These are phyloP conservation scores for Limnanthes douglasii DNA, from an alignment of 345 rosid genomes.

Conservation along the genomic window DNA sequence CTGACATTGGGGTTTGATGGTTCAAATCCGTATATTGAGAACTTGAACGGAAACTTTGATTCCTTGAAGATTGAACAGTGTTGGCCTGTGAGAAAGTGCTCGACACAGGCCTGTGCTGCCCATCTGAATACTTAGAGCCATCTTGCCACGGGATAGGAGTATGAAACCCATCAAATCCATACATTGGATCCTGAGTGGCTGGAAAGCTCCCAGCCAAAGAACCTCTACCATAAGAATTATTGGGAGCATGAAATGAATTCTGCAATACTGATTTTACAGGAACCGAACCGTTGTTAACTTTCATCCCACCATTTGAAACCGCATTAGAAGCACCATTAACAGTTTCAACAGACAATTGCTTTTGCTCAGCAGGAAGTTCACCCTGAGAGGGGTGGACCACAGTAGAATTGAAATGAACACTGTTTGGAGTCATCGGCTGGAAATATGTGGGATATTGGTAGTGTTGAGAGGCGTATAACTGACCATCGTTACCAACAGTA, in stretches of 20 bases:
- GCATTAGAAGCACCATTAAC: constrained; percentile 30
- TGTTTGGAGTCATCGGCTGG: constrained; percentile 34
- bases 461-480: constrained; percentile 72
- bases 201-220: constrained; percentile 26
- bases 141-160: constrained; percentile 38
- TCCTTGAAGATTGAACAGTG: constrained; percentile 41
- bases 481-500: constrained; percentile 64
- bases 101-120: constrained; percentile 30
- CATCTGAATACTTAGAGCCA: constrained; percentile 34
- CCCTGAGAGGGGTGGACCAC: constrained; percentile 29
- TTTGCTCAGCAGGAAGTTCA: constrained; percentile 53
- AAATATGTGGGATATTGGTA: constrained; percentile 80
- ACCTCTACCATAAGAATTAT: constrained; percentile 45
- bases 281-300: constrained; percentile 44
- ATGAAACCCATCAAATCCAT: constrained; percentile 33
- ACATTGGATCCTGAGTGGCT: constrained; percentile 52
- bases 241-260: constrained; percentile 25
- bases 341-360: constrained; percentile 40
- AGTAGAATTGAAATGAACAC: constrained; percentile 37
- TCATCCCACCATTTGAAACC: constrained; percentile 22
- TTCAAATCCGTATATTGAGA: constrained; percentile 47
- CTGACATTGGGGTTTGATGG: constrained; percentile 35
- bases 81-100: constrained; percentile 35
- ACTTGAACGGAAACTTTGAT: constrained; percentile 37
- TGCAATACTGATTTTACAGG: constrained; percentile 38